A percentile compares a stretch with the other conserved stretches of the same genome.
Evolutionary conservation across 2,329 filamentous ascomycete species (phyloP).

Genomic region (Diaporthe citriasiana): DNA sequence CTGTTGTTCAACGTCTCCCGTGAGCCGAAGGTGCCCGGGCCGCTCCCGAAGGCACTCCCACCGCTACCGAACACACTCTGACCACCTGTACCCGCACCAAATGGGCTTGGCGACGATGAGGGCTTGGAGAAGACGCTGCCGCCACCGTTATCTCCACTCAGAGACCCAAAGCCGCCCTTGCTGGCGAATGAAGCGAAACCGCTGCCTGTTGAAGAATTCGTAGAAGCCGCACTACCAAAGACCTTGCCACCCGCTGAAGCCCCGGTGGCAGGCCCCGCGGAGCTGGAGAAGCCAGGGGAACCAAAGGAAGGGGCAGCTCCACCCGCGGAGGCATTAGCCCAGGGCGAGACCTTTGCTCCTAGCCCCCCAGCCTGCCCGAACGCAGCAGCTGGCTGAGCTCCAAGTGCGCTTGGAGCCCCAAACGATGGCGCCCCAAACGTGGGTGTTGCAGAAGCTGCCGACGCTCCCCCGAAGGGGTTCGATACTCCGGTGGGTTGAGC

Average conservation of each 20-base stretch:
- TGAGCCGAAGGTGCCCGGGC: slow-evolving; percentile 43
- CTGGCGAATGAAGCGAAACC: slow-evolving; percentile 69
- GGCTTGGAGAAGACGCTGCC: slow-evolving; percentile 60
- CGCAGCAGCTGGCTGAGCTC: slow-evolving; percentile 51
- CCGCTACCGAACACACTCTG: slow-evolving; percentile 38
- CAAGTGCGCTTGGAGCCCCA: slow-evolving; percentile 51
- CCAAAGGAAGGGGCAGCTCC: slow-evolving; percentile 65
- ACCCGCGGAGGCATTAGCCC: slow-evolving; percentile 59
- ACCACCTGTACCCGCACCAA: slow-evolving; percentile 47
- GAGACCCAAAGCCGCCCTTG: slow-evolving; percentile 68
- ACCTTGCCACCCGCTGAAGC: slow-evolving; percentile 50
- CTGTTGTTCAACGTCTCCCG: slow-evolving; percentile 53
- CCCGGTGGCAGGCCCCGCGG: slow-evolving; percentile 53
- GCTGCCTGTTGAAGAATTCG: slow-evolving; percentile 50
- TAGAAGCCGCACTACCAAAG: slow-evolving; percentile 54
- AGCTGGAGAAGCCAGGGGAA: slow-evolving; percentile 63
- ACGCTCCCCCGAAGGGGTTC: slow-evolving; percentile 57
- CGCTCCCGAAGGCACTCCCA: slow-evolving; percentile 18
- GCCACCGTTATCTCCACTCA: slow-evolving; percentile 54
- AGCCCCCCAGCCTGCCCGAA: slow-evolving; percentile 65
- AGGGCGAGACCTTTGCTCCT: slow-evolving; percentile 68
- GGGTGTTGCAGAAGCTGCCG: slow-evolving; percentile 37
- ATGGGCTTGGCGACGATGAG: slow-evolving; percentile 48
- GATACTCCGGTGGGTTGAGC: slow-evolving; percentile 50
- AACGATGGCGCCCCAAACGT: slow-evolving; percentile 56